Evolutionary conservation across 192 early-diverging fungal species (phyloP), one percentile per base, ranked within the genome.

Genomic region (Linderina pennispora): DNA sequence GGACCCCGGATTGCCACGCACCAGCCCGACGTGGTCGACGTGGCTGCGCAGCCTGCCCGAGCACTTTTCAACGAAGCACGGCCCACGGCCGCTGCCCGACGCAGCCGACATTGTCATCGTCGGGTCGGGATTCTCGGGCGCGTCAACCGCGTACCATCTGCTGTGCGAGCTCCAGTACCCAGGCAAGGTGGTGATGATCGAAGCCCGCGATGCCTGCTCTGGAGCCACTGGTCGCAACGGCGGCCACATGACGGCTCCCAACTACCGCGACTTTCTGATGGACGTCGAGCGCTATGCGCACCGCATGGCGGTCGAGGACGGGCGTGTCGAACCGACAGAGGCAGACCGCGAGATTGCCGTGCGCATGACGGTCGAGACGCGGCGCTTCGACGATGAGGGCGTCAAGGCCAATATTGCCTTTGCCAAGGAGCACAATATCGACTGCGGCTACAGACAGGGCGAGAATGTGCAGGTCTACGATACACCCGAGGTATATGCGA

Each of bases 191-290:
- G 55, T 56, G 8, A 35, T 74, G 3, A 18, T 74, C 19, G 77
- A 78, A 3, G 59, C 62, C 20, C 51, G 77, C 17, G 51, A 48
- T 7, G 43, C 71, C 1, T 45, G 58, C 22, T 58, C 49, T 0
- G 77, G 77, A 5, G 77, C 77, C 10, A 74, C 77, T 13, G 77
- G 77, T 1, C 59, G 77, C 3, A 79, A 79, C 49, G 77, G 74
- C 23, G 77, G 74, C 0, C 55, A 74, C 20, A 20, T 72, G 17
- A 43, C 59, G 28, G 63, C 76, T 4, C 13, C 31, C 1, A 26
- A 46, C 26, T 36, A 11, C 23, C 36, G 36, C 11, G 33, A 48
- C 3, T 50, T 46, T 33, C 16, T 15, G 13, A 33, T 32, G 16
- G 8, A 33, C 15, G 35, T 36, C 23, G 11, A 31, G 28, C 5